phyloP scores from a whole-genome alignment of 768 basidiomycete species.

The Boletus patriciae region DNA sequence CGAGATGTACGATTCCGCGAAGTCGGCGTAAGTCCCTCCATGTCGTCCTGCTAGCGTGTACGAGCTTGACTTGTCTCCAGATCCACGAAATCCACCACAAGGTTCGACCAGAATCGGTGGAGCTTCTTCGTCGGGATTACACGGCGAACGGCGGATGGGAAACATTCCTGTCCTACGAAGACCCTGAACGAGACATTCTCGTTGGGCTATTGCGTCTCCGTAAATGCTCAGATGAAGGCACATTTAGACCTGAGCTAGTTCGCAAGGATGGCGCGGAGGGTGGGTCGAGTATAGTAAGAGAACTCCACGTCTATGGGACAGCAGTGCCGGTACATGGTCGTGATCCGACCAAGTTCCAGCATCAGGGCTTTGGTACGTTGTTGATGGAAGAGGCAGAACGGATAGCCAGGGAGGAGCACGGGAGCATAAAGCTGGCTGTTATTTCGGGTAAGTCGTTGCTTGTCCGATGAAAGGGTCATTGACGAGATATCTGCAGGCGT shows the following conservation, averaged over 20 bases:
- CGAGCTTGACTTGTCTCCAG: conserved; percentile 40
- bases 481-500: conserved; percentile 57
- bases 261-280: conserved; percentile 67
- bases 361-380: conserved; percentile 94
- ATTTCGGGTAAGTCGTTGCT: conserved; percentile 72
- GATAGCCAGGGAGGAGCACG: conserved; percentile 96
- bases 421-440: conserved; percentile 93
- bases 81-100: conserved; percentile 99
- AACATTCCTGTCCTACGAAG: conserved; percentile 98
- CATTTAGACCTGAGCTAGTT: conserved; percentile 91
- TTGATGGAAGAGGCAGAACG: conserved; percentile 99
- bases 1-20: conserved; percentile 97
- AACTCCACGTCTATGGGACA: conserved; percentile 97
- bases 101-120: conserved; percentile 92
- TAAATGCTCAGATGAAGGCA: conserved; percentile 96
- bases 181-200: conserved; percentile 95
- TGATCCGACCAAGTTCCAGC: conserved; percentile 98
- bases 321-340: conserved; percentile 96
- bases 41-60: background rate
- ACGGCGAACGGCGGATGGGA: conserved; percentile 99
- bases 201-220: conserved; percentile 89
- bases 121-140: conserved; percentile 94
- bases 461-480: background rate
- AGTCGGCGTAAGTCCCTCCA: conserved; percentile 74
- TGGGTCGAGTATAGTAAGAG: conserved; percentile 88